Percentiles rank a stretch among this genome's conserved stretches.
These are phyloP conservation scores for Cyclostephanos invisitatus DNA, from an alignment of 108 stramenopile species.

Conservation along the genomic window DNA sequence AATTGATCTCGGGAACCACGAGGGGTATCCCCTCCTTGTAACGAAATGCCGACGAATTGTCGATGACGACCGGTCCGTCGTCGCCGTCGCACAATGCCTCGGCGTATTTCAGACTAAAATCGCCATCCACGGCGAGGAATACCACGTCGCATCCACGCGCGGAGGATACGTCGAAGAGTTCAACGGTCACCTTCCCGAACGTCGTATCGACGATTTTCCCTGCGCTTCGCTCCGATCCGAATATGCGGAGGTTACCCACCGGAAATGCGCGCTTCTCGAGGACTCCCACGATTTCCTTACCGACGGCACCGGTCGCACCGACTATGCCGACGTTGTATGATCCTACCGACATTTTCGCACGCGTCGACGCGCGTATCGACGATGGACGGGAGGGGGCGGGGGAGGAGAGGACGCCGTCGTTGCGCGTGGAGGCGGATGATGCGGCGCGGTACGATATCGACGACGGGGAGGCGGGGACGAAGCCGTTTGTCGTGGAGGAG, in stretches of 20 bases:
- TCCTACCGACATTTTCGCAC: constrained; percentile 13
- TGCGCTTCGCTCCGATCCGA: constrained; percentile 84
- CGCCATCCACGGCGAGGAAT: constrained; percentile 90
- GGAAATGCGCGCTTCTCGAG: constrained; percentile 79
- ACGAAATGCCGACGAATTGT: constrained; percentile 94
- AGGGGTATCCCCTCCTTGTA: constrained; percentile 91
- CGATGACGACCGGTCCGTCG: constrained; percentile 83
- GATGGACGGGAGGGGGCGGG: neutral
- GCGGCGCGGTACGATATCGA: constrained; percentile 7
- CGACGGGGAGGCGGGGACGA: constrained; percentile 13
- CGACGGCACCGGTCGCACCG: constrained; percentile 97
- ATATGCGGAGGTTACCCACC: constrained; percentile 81
- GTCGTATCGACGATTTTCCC: constrained; percentile 80
- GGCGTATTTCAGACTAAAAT: constrained; percentile 86
- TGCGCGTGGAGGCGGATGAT: neutral
- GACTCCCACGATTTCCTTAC: constrained; percentile 91
- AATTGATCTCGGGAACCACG: constrained; percentile 97
- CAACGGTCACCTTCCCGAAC: constrained; percentile 85
- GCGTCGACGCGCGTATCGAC: neutral
- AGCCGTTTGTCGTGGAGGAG: constrained; percentile 24
- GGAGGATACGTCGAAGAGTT: constrained; percentile 73
- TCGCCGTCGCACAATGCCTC: constrained; percentile 66
- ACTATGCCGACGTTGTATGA: constrained; percentile 90
- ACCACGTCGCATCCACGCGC: constrained; percentile 87
- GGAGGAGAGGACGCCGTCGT: neutral